A percentile compares a stretch with the other conserved stretches of the same genome.
phyloP scores from a whole-genome alignment of 2,329 filamentous ascomycete genomes.

The Cadophora gregata region DNA sequence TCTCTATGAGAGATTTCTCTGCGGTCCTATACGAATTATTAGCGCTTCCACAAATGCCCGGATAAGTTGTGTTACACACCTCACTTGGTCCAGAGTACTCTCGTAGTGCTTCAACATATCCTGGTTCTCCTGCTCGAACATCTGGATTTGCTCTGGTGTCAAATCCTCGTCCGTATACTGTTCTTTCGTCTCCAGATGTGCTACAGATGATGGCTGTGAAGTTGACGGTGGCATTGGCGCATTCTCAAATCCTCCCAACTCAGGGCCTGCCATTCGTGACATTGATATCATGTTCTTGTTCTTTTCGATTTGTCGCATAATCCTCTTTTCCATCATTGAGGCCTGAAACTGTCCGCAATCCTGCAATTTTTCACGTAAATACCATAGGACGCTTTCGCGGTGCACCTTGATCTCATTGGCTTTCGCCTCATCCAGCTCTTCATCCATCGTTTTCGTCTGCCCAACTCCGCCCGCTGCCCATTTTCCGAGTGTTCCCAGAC shows the following conservation, averaged over 20 bases:
- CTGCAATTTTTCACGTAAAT: constrained; percentile 76
- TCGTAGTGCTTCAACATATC: constrained; percentile 94
- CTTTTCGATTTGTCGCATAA: constrained; percentile 86
- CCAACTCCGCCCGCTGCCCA: constrained; percentile 72
- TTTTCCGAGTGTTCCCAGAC: constrained; percentile 66
- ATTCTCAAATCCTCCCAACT: constrained; percentile 39
- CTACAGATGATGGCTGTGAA: constrained; percentile 22
- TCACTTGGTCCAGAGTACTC: constrained; percentile 91
- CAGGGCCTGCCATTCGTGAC: constrained; percentile 49
- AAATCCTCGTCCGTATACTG: constrained; percentile 53
- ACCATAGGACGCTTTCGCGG: constrained; percentile 84
- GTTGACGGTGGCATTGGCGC: constrained; percentile 30
- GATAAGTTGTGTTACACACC: constrained; percentile 60
- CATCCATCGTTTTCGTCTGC: constrained; percentile 65
- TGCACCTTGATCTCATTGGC: constrained; percentile 71
- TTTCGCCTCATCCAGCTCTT: constrained; percentile 73
- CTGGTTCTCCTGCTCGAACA: constrained; percentile 93
- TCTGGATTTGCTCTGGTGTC: constrained; percentile 84
- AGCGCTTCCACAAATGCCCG: constrained; percentile 8
- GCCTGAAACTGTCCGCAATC: constrained; percentile 79
- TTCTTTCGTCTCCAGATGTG: constrained; percentile 34
- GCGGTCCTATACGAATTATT: constrained; percentile 65
- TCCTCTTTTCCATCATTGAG: constrained; percentile 89
- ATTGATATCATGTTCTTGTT: constrained; percentile 85
- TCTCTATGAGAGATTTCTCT: constrained; percentile 89